A percentile compares a stretch with the other conserved stretches of the same genome.
These are phyloP conservation scores for Zymoseptoria ardabiliae DNA, from an alignment of 2,329 filamentous ascomycete species.

Conservation along the genomic window DNA sequence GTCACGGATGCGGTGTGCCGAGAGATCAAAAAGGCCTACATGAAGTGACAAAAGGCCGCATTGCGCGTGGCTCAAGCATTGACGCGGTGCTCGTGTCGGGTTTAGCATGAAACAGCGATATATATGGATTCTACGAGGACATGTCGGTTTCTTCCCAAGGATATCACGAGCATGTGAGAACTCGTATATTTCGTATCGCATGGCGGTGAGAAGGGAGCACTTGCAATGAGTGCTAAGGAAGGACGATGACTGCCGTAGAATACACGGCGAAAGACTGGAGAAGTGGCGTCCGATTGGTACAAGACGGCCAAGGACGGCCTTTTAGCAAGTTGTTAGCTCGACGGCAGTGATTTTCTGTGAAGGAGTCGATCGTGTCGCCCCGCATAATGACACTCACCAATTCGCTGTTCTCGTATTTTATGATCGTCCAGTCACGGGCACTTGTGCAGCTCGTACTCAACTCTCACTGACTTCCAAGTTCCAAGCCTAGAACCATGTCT, in stretches of 20 bases:
- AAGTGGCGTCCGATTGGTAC: not conserved
- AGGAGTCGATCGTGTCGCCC: too few relatives aligned
- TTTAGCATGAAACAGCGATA: not conserved
- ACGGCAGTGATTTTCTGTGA: too few relatives aligned
- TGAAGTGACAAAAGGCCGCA: not conserved
- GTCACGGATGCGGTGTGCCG: constrained; percentile 38
- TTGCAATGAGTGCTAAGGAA: too few relatives aligned
- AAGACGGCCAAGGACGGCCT: too few relatives aligned
- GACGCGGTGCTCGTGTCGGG: not conserved
- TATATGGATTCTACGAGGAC: not conserved
- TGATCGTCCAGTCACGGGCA: too few relatives aligned
- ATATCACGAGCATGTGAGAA: not conserved
- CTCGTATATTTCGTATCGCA: not conserved
- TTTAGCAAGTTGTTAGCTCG: too few relatives aligned
- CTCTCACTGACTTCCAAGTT: not conserved
- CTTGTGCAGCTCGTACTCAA: too few relatives aligned
- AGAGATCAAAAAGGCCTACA: constrained; percentile 27
- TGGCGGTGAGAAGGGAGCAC: not conserved
- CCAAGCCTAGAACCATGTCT: not conserved
- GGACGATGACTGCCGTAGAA: not conserved
- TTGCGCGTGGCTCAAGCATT: not conserved
- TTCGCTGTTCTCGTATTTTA: too few relatives aligned
- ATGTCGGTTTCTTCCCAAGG: not conserved
- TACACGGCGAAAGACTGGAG: not conserved
- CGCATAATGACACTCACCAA: too few relatives aligned